These are phyloP conservation scores for Rasamsonia emersonii DNA, from an alignment of 2,329 filamentous ascomycete species.

Conservation along the genomic window DNA sequence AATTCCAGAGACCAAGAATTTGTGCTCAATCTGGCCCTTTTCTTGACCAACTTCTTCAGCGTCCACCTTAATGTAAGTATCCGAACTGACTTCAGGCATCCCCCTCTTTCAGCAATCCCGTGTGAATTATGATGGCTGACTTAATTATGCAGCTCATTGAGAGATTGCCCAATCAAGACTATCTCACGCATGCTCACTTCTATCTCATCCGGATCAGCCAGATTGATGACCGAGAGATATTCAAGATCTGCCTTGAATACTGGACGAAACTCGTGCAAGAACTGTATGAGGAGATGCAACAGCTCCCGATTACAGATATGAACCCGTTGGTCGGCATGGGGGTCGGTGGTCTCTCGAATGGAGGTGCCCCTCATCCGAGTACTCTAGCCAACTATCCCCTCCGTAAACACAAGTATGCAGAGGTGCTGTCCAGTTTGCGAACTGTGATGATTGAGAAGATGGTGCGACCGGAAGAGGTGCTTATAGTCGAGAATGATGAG, in stretches of 20 bases:
- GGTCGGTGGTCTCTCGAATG: slow-evolving; percentile 60
- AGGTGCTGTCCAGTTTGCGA: slow-evolving; percentile 85
- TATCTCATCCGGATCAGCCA: slow-evolving; percentile 97
- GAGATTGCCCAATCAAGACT: slow-evolving; percentile 90
- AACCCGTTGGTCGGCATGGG: slow-evolving; percentile 82
- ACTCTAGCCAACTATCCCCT: slow-evolving; percentile 85
- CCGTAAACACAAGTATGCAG: slow-evolving; percentile 95
- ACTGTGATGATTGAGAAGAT: slow-evolving; percentile 99
- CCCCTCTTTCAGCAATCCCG: background rate
- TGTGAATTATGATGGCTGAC: slow-evolving; percentile 15
- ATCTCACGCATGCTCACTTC: slow-evolving; percentile 90
- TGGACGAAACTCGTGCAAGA: slow-evolving; percentile 98
- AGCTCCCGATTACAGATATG: slow-evolving; percentile 83
- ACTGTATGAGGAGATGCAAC: slow-evolving; percentile 98
- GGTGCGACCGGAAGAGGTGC: slow-evolving; percentile 93
- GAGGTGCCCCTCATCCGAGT: slow-evolving; percentile 74
- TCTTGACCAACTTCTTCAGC: slow-evolving; percentile 94
- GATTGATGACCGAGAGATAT: slow-evolving; percentile 97
- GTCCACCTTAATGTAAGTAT: slow-evolving; percentile 74
- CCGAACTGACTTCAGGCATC: slow-evolving; percentile 16
- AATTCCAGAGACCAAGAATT: slow-evolving; percentile 95
- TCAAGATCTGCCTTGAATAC: slow-evolving; percentile 98
- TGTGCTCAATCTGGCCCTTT: slow-evolving; percentile 90
- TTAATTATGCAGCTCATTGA: slow-evolving; percentile 63
- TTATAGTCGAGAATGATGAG: slow-evolving; percentile 99